Evolutionary conservation across 1,284 basidiomycete genomes (phyloP).

Genomic region (Sparassis latifolia): DNA sequence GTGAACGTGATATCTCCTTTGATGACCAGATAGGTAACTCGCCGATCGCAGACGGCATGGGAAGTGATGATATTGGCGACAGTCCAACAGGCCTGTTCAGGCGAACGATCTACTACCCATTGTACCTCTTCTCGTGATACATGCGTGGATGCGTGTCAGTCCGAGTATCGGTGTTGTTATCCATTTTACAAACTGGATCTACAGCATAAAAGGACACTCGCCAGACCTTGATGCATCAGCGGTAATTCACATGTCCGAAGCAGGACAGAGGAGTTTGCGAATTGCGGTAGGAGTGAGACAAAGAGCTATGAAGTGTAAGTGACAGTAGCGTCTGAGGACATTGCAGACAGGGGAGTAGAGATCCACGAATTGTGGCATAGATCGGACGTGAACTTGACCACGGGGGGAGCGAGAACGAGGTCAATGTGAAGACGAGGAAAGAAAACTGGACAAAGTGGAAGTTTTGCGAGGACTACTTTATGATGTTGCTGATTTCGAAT

Average conservation of each 20-base stretch:
- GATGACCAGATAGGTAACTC: constrained; percentile 16
- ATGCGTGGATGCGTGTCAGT: constrained; percentile 46
- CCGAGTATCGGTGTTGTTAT: constrained; percentile 33
- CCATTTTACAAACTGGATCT: constrained; percentile 40
- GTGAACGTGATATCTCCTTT: constrained; percentile 53
- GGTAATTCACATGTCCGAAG: constrained; percentile 27
- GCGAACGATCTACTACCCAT: constrained; percentile 49
- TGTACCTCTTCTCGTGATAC: constrained; percentile 46
- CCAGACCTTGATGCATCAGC: constrained; percentile 43
- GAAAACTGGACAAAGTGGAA: constrained; percentile 29
- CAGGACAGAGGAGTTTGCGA: constrained; percentile 29
- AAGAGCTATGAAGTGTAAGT: constrained; percentile 31
- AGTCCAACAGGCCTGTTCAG: constrained; percentile 38
- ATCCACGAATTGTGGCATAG: constrained; percentile 43
- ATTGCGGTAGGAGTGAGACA: constrained; percentile 36
- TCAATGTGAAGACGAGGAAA: constrained; percentile 30
- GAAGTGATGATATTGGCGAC: neutral
- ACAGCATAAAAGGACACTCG: constrained; percentile 30
- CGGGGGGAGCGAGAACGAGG: constrained; percentile 34
- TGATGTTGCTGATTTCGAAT: constrained; percentile 11
- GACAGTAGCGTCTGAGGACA: constrained; percentile 28
- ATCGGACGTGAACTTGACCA: constrained; percentile 34
- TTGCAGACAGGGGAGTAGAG: constrained; percentile 22
- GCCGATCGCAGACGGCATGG: neutral
- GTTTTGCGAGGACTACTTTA: constrained; percentile 43